Percentiles rank a stretch among this genome's conserved stretches.
These are phyloP conservation scores for Thinopyrum obtusiflorum DNA, from an alignment of 202 grass and related monocot species.

Conservation along the genomic window DNA sequence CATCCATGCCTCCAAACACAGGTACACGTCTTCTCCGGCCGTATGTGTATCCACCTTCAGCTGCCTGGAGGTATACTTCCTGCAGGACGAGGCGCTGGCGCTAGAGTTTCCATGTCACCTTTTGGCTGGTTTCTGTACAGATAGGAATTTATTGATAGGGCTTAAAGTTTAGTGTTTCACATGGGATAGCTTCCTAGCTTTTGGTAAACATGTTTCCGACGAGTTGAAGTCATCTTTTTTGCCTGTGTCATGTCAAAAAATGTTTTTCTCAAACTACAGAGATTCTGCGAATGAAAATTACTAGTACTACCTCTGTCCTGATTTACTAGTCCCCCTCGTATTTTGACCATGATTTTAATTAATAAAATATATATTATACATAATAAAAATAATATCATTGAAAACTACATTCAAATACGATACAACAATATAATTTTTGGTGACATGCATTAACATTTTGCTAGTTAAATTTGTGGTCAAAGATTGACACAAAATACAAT, in stretches of 20 bases:
- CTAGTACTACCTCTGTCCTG: too few species aligned
- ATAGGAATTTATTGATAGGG: background rate
- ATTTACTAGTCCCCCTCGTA: too few species aligned
- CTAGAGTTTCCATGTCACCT: constrained; percentile 13
- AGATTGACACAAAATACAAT: too few species aligned
- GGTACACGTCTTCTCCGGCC: background rate
- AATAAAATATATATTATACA: too few species aligned
- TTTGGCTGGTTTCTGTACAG: background rate
- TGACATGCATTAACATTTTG: too few species aligned
- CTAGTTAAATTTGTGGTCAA: too few species aligned
- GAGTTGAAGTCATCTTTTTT: background rate
- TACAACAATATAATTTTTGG: too few species aligned
- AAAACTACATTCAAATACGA: too few species aligned
- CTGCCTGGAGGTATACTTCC: constrained; percentile 18
- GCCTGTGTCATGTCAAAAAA: background rate
- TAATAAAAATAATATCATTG: too few species aligned
- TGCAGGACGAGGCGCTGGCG: background rate
- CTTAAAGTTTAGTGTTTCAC: background rate
- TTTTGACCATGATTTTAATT: too few species aligned
- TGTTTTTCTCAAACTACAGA: background rate
- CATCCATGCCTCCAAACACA: background rate
- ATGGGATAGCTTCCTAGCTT: background rate
- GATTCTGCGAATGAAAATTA: background rate
- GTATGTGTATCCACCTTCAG: background rate
- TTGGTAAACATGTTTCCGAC: background rate